Conservation (phyloP, 2,329 filamentous ascomycete species). For the Emericellopsis atlantica region DNA sequence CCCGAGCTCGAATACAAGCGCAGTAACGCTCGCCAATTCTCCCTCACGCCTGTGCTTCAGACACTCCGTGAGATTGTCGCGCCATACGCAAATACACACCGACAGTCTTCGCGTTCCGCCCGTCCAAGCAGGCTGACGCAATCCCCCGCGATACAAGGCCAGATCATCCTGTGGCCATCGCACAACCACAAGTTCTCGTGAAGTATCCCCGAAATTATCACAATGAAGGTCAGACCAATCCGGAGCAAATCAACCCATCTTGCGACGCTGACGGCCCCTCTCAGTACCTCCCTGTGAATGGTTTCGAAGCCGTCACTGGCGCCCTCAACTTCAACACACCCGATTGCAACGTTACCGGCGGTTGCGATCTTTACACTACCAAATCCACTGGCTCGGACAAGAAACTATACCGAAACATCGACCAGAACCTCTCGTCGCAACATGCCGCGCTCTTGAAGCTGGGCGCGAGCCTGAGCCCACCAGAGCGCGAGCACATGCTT, state of each 20-base stretch:
- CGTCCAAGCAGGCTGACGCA: too few species aligned
- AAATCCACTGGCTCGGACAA: constrained; percentile 93
- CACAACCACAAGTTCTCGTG: neutral
- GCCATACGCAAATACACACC: too few species aligned
- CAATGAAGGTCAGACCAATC: constrained; percentile 1
- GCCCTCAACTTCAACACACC: constrained; percentile 92
- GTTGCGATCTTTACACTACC: constrained; percentile 93
- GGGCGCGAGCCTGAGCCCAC: constrained; percentile 77
- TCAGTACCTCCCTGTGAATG: constrained; percentile 81
- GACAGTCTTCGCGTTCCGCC: too few species aligned
- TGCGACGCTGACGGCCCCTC: neutral
- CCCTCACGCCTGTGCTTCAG: too few species aligned
- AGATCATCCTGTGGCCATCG: neutral
- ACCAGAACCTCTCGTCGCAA: constrained; percentile 79
- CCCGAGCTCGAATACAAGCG: too few species aligned
- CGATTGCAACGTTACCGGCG: constrained; percentile 83
- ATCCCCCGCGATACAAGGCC: too few species aligned
- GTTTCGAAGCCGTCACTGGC: constrained; percentile 84
- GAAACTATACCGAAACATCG: constrained; percentile 93
- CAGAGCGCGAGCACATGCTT: constrained; percentile 59
- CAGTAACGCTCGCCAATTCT: too few species aligned
- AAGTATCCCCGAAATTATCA: neutral
- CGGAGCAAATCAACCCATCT: neutral
- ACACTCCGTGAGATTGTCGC: too few species aligned
- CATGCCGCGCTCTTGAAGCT: constrained; percentile 80